phyloP scores from a whole-genome alignment of 768 basidiomycete species.

The Russula sp. region DNA sequence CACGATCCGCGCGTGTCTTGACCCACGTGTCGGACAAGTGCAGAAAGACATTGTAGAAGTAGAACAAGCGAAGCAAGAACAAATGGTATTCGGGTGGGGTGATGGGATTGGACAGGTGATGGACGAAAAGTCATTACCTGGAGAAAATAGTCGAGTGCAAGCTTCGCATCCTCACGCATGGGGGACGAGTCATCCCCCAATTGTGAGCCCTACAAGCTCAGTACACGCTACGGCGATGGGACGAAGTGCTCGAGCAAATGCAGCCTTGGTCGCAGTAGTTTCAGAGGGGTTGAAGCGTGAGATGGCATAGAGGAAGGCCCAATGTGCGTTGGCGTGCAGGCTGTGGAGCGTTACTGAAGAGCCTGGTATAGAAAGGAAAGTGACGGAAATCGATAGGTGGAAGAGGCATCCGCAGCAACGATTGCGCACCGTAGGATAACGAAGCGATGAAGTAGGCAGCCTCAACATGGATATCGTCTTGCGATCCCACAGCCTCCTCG shows the following conservation, averaged over 20 bases:
- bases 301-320: slow-evolving; percentile 56
- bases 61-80: too few relatives aligned
- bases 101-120: background rate
- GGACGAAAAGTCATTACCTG: slow-evolving; percentile 42
- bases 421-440: slow-evolving; percentile 51
- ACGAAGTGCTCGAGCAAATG: slow-evolving; percentile 57
- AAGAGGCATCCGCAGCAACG: background rate
- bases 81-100: too few relatives aligned
- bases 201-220: slow-evolving; percentile 59
- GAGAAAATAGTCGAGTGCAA: slow-evolving; percentile 53
- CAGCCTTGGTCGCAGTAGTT: slow-evolving; percentile 38
- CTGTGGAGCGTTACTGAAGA: slow-evolving; percentile 53
- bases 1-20: too few relatives aligned
- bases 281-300: slow-evolving; percentile 39
- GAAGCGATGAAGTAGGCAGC: slow-evolving; percentile 72
- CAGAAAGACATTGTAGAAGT: too few relatives aligned
- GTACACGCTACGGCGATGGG: slow-evolving; percentile 52
- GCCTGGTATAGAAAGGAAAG: slow-evolving; percentile 32
- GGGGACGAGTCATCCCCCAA: slow-evolving; percentile 47
- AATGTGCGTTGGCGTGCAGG: slow-evolving; percentile 48
- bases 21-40: too few relatives aligned
- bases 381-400: background rate
- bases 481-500: slow-evolving; percentile 30
- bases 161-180: slow-evolving; percentile 43
- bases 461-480: slow-evolving; percentile 55